A percentile compares a stretch with the other conserved stretches of the same genome.
These are phyloP conservation scores for Seminavis robusta DNA, from an alignment of 108 stramenopile genomes.

Conservation along the genomic window DNA sequence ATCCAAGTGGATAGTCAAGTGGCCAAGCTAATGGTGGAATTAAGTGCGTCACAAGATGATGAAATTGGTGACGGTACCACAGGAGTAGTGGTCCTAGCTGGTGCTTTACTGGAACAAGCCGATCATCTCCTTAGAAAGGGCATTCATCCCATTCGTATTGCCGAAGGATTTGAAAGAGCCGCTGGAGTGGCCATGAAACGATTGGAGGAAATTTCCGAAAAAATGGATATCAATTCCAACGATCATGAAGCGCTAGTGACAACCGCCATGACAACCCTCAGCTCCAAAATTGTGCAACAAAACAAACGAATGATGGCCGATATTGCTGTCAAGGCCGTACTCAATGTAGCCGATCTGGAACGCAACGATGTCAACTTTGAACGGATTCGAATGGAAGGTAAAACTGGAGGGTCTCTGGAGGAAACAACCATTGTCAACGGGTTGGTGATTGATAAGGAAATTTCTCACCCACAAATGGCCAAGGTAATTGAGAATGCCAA, in stretches of 20 bases:
- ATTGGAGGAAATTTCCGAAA: conserved; percentile 86
- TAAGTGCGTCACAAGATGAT: conserved; percentile 94
- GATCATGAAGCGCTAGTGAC: conserved; percentile 84
- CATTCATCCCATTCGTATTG: conserved; percentile 96
- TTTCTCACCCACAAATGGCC: conserved; percentile 96
- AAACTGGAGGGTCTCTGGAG: conserved; percentile 95
- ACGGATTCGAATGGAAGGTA: conserved; percentile 99
- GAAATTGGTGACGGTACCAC: conserved; percentile 99
- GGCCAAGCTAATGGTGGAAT: conserved; percentile 96
- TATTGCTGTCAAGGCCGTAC: conserved; percentile 94
- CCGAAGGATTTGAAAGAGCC: conserved; percentile 96
- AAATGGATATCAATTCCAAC: conserved; percentile 81
- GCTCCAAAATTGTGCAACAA: conserved; percentile 96
- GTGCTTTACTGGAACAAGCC: conserved; percentile 97
- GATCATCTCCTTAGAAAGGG: conserved; percentile 89
- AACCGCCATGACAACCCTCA: conserved; percentile 97
- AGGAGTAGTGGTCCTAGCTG: conserved; percentile 97
- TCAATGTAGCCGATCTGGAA: conserved; percentile 95
- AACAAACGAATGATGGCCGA: conserved; percentile 95
- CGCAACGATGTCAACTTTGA: conserved; percentile 99
- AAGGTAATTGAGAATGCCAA: conserved; percentile 92
- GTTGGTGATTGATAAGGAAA: conserved; percentile 98
- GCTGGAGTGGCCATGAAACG: conserved; percentile 87
- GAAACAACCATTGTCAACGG: conserved; percentile 97
- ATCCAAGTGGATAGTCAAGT: conserved; percentile 96